Conservation (phyloP, 768 basidiomycete species). For the Rhodocollybia butyracea region DNA sequence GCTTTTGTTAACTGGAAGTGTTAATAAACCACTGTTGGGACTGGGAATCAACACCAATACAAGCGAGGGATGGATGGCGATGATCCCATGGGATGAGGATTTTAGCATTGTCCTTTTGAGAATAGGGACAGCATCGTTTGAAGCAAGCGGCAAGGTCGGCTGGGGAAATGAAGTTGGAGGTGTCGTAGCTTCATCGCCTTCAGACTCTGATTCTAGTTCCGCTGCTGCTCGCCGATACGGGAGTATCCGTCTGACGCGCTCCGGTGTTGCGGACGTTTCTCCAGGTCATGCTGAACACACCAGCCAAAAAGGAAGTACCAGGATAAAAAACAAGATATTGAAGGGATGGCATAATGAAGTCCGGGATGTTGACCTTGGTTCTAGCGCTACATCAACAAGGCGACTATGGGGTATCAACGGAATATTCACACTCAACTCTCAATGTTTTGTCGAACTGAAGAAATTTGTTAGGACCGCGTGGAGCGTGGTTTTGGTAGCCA, state of each 20-base stretch:
- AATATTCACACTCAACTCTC: slow-evolving; percentile 2
- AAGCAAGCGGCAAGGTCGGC: slow-evolving; percentile 68
- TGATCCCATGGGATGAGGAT: slow-evolving; percentile 64
- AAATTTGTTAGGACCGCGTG: neutral
- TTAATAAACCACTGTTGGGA: slow-evolving; percentile 61
- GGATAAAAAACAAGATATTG: slow-evolving; percentile 32
- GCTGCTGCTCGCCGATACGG: slow-evolving; percentile 15
- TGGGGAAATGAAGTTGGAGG: slow-evolving; percentile 72
- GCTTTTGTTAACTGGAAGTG: slow-evolving; percentile 55
- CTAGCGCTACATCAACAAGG: slow-evolving; percentile 29
- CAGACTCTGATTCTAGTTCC: neutral
- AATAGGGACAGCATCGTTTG: slow-evolving; percentile 71
- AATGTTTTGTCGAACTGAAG: slow-evolving; percentile 3
- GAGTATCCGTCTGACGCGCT: slow-evolving; percentile 35
- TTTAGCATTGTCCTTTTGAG: slow-evolving; percentile 70
- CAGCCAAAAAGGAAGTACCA: neutral
- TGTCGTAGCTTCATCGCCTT: slow-evolving; percentile 27
- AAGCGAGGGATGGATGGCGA: slow-evolving; percentile 6
- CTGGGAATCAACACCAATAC: slow-evolving; percentile 27
- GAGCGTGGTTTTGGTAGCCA: neutral
- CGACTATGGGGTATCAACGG: slow-evolving; percentile 8
- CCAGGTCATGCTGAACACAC: slow-evolving; percentile 16
- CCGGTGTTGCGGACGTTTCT: slow-evolving; percentile 31
- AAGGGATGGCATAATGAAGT: slow-evolving; percentile 42
- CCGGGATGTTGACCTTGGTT: slow-evolving; percentile 36